Base-by-base conservation (phyloP, 768 basidiomycete species). In the Obba rivulosa region DNA sequence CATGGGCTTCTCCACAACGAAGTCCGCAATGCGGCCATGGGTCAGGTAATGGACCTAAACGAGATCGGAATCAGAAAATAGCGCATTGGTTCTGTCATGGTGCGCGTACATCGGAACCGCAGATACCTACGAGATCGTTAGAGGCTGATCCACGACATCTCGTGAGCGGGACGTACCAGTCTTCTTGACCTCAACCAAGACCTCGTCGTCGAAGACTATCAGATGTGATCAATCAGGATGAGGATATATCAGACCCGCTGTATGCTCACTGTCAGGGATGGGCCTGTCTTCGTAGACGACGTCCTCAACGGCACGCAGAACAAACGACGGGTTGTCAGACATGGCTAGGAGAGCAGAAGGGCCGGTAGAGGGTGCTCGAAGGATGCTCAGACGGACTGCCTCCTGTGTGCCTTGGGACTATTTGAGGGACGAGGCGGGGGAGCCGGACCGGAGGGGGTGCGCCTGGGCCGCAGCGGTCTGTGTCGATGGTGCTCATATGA, bases 181-280 rank as follows among this genome's bases (percentile, higher is more conserved):
- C 71, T 93, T 93, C 71, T 91, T 92, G 36, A 97, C 86, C 57
- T 87, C 75, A 28, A 98, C 81, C 18, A 97, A 80, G 36, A 92
- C 91, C 54, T 96, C 87, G 60, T 85, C 72, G 46, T 76, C 77
- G 17, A 76, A 72, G 52, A 87, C 86, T 87, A 46, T 60, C 42
- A 49, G 46, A 38, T 16, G 47, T 16, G 23, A 31, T 24, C 35
- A 25, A 36, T 44, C 43, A 49, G 28, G 52, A 37, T 14, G 28
- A 13, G 28, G 28, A 31, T 31, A 31, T 7, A 7, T 13, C 28
- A 13, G 13, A 31, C 7, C 28, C 5, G 28, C 11, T 3, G 41
- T 34, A 18, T 20, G 35, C 51, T 41, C 24, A 87, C 85, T 70
- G 58, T 83, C 74, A 23, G 88, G 90, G 52, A 92, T 76, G n/a